phyloP scores from a whole-genome alignment of 1,284 basidiomycete species.

The Microstroma glucosiphilum region DNA sequence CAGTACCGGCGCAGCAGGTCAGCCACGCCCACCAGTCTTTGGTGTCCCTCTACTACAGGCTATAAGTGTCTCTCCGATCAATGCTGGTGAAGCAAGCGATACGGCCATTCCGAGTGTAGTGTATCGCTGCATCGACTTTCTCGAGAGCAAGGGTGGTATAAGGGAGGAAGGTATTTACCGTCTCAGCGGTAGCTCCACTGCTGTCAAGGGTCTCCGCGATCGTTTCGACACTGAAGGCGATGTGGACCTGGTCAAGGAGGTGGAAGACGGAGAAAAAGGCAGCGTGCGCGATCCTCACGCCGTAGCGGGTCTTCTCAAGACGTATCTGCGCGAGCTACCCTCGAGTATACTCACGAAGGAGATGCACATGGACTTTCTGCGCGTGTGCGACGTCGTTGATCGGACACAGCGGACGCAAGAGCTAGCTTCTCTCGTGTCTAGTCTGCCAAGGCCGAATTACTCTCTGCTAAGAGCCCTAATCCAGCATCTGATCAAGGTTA shows the following conservation, averaged over 20 bases:
- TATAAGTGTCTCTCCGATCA: slow-evolving; percentile 75
- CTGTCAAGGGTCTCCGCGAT: slow-evolving; percentile 88
- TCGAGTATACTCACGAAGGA: slow-evolving; percentile 41
- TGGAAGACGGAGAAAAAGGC: background rate
- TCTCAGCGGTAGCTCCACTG: slow-evolving; percentile 60
- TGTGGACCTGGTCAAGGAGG: slow-evolving; percentile 31
- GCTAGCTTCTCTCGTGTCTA: slow-evolving; percentile 74
- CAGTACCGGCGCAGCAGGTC: slow-evolving; percentile 17
- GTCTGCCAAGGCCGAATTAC: slow-evolving; percentile 86
- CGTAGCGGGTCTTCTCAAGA: slow-evolving; percentile 45
- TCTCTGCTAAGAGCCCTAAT: slow-evolving; percentile 84
- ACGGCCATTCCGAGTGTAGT: slow-evolving; percentile 80
- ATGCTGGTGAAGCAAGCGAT: slow-evolving; percentile 53
- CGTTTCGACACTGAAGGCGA: slow-evolving; percentile 68
- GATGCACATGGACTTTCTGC: slow-evolving; percentile 42
- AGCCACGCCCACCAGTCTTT: slow-evolving; percentile 60
- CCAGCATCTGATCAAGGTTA: slow-evolving; percentile 91
- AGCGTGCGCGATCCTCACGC: slow-evolving; percentile 42
- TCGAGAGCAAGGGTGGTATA: slow-evolving; percentile 72
- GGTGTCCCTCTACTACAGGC: slow-evolving; percentile 81
- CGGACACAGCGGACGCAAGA: slow-evolving; percentile 79
- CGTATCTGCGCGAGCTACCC: slow-evolving; percentile 43
- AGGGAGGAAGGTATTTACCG: slow-evolving; percentile 97
- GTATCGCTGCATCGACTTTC: slow-evolving; percentile 66
- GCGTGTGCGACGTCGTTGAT: slow-evolving; percentile 53